These are phyloP conservation scores for Fomes fomentarius DNA, from an alignment of 1,284 basidiomycete species.

Conservation along the genomic window DNA sequence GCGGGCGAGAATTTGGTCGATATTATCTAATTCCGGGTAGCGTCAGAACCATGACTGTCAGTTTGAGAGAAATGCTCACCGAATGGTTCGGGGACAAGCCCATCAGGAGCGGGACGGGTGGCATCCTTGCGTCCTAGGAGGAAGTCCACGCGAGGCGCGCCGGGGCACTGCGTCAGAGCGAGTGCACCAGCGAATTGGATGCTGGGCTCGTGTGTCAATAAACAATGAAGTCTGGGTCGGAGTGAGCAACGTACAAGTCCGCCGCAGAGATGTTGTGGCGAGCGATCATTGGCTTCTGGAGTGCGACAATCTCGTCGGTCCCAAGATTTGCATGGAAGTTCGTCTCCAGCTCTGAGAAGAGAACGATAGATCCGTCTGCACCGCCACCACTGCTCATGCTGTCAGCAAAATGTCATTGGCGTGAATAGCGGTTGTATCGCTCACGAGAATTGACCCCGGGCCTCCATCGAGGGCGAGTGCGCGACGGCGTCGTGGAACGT, in stretches of 20 bases:
- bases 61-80: background rate
- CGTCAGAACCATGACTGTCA: background rate
- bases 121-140: conserved; percentile 14
- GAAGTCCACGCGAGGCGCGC: conserved; percentile 28
- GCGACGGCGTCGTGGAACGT: conserved; percentile 23
- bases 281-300: conserved; percentile 24
- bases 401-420: background rate
- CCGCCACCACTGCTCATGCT: background rate
- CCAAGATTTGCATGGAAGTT: conserved; percentile 17
- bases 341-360: background rate
- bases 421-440: background rate
- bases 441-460: conserved; percentile 8
- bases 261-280: conserved; percentile 13
- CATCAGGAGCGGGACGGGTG: conserved; percentile 25
- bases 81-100: conserved; percentile 26
- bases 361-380: conserved; percentile 16
- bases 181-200: conserved; percentile 34
- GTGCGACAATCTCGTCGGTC: conserved; percentile 29
- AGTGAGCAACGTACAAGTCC: too few relatives aligned
- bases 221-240: too few relatives aligned
- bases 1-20: conserved; percentile 22
- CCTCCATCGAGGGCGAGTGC: conserved; percentile 4
- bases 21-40: too few relatives aligned
- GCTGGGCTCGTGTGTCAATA: conserved; percentile 19
- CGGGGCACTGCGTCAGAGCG: conserved; percentile 31